Base-by-base conservation (phyloP, 2,329 filamentous ascomycete genomes). In the Fonsecaea pedrosoi region DNA sequence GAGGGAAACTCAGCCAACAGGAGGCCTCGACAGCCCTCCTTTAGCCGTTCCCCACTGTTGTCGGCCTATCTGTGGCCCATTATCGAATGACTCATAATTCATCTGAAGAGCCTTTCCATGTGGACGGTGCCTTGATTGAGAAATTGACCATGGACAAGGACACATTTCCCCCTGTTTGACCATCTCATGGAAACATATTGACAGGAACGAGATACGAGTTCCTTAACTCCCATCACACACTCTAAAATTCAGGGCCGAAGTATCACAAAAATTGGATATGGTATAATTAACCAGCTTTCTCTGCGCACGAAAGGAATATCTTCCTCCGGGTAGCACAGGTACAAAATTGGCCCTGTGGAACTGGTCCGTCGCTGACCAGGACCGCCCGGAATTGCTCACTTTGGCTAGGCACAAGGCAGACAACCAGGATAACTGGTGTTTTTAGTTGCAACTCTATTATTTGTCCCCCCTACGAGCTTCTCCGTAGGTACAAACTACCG, bases 341-440 rank as follows among this genome's bases (percentile, higher is more conserved):
- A n/a, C 18, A 50, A 2, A 25, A 50, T 12, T 6, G 15, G 18
- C 6, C 18, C 45, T 50, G 45, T 50, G 45, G 45, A 50, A 50
- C 21, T 30, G 45, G 9, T 25, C 45, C 45, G 45, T 21, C 25
- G 45, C 45, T 50, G 45, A 50, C 45, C 45, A 50, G 45, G 45
- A 50, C 18, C 45, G 4, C 10, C 3, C 18, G 18, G 45, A 2
- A 50, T 3, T 50, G 45, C 45, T 50, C 45, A 21, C 45, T 50
- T 50, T 50, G 45, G 45, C 45, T 50, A 50, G 45, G 18, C 45
- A 50, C 45, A 50, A 50, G 45, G 45, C 45, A 50, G 45, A 50
- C 45, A 25, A 25, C 45, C 45, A 25, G 18, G 45, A 25, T 50
- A 50, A 25, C 15, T 50, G 18, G 21, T 21, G 5, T 25, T 18